Base-by-base conservation (phyloP, 2,329 filamentous ascomycete genomes). In the Thelonectria discophora region DNA sequence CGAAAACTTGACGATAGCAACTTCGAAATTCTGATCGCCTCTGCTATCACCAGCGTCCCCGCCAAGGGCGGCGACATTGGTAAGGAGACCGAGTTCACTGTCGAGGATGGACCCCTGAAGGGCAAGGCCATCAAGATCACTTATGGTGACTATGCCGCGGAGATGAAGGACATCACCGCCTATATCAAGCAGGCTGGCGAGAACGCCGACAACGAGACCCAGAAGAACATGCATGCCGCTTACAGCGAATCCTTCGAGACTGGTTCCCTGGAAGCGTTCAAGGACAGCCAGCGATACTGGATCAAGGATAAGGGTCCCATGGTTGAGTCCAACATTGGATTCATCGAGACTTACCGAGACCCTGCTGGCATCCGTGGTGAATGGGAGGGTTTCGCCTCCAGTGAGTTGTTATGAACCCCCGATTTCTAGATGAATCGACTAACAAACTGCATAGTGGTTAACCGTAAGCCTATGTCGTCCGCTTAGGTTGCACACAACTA, bases 341-440 rank as follows among this genome's bases (percentile, higher is more conserved):
- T 95, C 73, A 90, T 95, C 53, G 92, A 95, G 79, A 93, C 91
- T 0, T 95, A 95, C 75, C 84, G 92, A 69, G 92, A 96, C 72
- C 92, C 92, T 30, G 88, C 90, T 62, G 92, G 92, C 61, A 86
- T 93, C 32, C 85, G 92, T 65, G 91, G 90, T 62, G 92, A 95
- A 75, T 96, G 91, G 89, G 91, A 95, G 77, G 92, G 92, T 2
- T 93, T 95, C 73, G 91, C 90, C 47, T 90, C 90, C 47, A 86
- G 76, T 76, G 55, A 65, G 74, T 72, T 54, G 17, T 27, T 32
- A 52, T 27, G 1, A 8, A 17, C 45, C 10, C 3, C 17, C 37
- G n/a, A 6, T n/a, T 32, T 12, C 13, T 40, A 32, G 10, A 42
- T n/a, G 12, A 24, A 46, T 51, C 27, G 62, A 50, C 73, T 75